These are phyloP conservation scores for Cyclospora cayetanensis DNA, from an alignment of 169 alveolate species.

Conservation along the genomic window DNA sequence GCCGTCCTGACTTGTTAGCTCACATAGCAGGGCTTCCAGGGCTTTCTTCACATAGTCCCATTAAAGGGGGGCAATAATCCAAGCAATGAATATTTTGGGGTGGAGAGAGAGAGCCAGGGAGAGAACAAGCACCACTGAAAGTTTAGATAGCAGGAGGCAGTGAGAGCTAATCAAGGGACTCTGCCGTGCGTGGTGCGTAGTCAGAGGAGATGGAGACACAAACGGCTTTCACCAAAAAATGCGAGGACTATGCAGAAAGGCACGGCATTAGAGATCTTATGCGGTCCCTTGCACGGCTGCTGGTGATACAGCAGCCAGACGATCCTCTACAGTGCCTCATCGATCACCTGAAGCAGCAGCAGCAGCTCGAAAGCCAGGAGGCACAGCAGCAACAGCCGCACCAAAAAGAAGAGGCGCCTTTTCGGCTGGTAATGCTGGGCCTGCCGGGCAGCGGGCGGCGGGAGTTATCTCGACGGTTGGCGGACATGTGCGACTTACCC, in stretches of 20 bases:
- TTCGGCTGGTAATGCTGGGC: slow-evolving; percentile 52
- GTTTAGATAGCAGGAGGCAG: too few species aligned
- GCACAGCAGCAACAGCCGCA: slow-evolving; percentile 82
- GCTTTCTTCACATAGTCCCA: too few species aligned
- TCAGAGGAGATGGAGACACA: slow-evolving; percentile 42
- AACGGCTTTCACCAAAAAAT: background rate
- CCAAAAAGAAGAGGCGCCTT: slow-evolving; percentile 71
- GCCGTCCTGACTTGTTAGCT: too few species aligned
- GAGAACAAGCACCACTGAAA: too few species aligned
- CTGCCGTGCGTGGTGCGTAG: too few species aligned
- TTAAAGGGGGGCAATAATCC: too few species aligned
- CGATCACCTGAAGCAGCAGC: slow-evolving; percentile 79
- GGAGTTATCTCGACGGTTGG: slow-evolving; percentile 81
- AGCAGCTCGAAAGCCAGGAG: background rate
- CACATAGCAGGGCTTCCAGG: too few species aligned
- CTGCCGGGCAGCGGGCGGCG: slow-evolving; percentile 80
- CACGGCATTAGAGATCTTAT: slow-evolving; percentile 43
- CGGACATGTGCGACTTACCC: slow-evolving; percentile 81
- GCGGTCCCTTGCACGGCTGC: slow-evolving; percentile 66
- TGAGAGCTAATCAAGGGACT: too few species aligned
- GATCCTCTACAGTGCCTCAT: slow-evolving; percentile 88
- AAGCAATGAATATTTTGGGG: too few species aligned
- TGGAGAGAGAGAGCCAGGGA: too few species aligned
- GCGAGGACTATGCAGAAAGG: slow-evolving; percentile 48
- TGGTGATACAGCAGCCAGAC: slow-evolving; percentile 81